phyloP scores from a whole-genome alignment of 2,329 filamentous ascomycete species.

The Fusarium nisikadoi region DNA sequence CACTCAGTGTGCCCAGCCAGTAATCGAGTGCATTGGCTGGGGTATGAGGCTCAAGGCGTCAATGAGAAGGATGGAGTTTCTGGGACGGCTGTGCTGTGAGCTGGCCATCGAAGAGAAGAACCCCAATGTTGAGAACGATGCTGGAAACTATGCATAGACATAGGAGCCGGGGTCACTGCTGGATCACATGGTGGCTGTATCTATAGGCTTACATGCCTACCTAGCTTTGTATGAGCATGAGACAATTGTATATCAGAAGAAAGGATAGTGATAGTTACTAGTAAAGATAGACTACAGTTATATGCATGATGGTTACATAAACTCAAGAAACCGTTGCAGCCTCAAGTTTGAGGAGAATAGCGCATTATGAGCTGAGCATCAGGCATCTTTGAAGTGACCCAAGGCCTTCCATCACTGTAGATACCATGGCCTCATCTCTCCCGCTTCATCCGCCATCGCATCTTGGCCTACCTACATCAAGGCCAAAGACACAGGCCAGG shows the following conservation, averaged over 20 bases:
- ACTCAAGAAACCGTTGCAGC: background rate
- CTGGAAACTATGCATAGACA: slow-evolving; percentile 29
- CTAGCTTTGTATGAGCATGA: slow-evolving; percentile 13
- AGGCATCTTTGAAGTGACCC: background rate
- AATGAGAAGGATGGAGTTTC: slow-evolving; percentile 40
- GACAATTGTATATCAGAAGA: slow-evolving; percentile 4
- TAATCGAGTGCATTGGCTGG: slow-evolving; percentile 37
- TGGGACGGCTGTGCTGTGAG: slow-evolving; percentile 41
- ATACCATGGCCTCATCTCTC: slow-evolving; percentile 10
- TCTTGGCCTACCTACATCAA: background rate
- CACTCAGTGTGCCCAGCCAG: slow-evolving; percentile 38
- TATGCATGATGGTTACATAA: background rate
- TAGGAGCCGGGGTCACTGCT: background rate
- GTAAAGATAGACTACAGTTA: slow-evolving; percentile 1
- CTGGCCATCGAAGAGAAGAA: slow-evolving; percentile 43
- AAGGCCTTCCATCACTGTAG: slow-evolving; percentile 6
- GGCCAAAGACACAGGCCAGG: background rate
- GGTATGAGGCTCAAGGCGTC: slow-evolving; percentile 39
- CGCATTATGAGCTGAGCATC: background rate
- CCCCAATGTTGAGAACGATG: slow-evolving; percentile 26
- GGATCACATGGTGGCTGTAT: background rate
- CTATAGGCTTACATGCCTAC: slow-evolving; percentile 2
- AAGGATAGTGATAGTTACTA: background rate
- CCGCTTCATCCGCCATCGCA: slow-evolving; percentile 16
- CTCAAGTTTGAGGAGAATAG: background rate